Conservation (phyloP, 2,329 filamentous ascomycete genomes). For the Drechmeria coniospora region DNA sequence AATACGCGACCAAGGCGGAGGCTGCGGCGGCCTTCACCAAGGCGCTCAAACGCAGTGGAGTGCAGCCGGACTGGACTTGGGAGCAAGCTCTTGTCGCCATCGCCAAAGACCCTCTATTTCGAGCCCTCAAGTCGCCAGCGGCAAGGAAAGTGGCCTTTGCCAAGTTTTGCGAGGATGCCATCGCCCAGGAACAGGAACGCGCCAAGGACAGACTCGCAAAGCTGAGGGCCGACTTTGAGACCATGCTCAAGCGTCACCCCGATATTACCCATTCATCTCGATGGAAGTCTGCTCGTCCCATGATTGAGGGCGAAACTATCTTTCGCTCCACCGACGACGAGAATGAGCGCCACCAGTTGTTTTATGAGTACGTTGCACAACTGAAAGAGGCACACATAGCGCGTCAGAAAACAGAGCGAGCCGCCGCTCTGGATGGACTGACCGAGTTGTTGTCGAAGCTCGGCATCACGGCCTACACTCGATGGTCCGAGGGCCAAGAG, state of each 20-base stretch:
- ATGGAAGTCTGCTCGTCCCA: conserved; percentile 89
- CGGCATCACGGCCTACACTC: conserved; percentile 80
- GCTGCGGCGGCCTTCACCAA: conserved; percentile 90
- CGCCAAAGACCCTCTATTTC: conserved; percentile 83
- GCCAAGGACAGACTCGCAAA: conserved; percentile 88
- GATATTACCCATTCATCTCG: conserved; percentile 95
- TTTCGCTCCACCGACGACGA: conserved; percentile 87
- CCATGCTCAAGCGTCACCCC: conserved; percentile 89
- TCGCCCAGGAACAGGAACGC: conserved; percentile 83
- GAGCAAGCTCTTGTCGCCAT: conserved; percentile 73
- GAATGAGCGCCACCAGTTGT: conserved; percentile 72
- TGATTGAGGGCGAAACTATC: conserved; percentile 88
- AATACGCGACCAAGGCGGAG: conserved; percentile 68
- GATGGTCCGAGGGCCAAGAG: conserved; percentile 81
- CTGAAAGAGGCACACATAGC: conserved; percentile 71
- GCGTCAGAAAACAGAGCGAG: conserved; percentile 54
- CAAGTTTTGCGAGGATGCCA: conserved; percentile 83
- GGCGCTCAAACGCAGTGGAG: conserved; percentile 67
- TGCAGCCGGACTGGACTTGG: conserved; percentile 88
- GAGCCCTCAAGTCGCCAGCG: conserved; percentile 81
- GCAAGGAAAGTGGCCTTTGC: conserved; percentile 85
- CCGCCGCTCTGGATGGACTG: conserved; percentile 72
- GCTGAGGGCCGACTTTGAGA: conserved; percentile 82
- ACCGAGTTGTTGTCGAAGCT: conserved; percentile 63
- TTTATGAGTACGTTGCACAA: conserved; percentile 80